phyloP scores from a whole-genome alignment of 148 eudicot species.

The Chenopodium berlandieri region DNA sequence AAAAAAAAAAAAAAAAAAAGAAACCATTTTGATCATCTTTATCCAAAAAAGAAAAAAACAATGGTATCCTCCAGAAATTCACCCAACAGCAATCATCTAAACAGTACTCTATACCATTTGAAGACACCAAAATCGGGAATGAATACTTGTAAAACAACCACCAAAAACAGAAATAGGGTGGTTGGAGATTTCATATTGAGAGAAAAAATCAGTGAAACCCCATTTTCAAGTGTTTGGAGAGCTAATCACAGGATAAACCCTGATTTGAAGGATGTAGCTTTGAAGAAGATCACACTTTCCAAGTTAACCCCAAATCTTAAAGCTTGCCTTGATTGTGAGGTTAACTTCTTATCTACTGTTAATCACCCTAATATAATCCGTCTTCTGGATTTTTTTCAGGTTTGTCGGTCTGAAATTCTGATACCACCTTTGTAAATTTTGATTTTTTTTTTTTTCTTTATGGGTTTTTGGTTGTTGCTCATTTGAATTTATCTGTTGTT shows the following conservation, averaged over 20 bases:
- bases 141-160: not conserved
- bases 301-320: conserved; percentile 37
- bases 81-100: too few species aligned
- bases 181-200: conserved; percentile 30
- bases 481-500: not conserved
- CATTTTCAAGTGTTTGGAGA: conserved; percentile 43
- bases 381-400: conserved; percentile 41
- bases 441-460: not conserved
- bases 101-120: too few species aligned
- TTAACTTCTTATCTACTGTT: conserved; percentile 42
- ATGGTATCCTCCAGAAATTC: too few species aligned
- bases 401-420: conserved; percentile 1
- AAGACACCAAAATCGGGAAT: not conserved
- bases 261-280: conserved; percentile 35
- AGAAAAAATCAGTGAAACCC: conserved; percentile 30
- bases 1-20: too few species aligned
- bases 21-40: too few species aligned
- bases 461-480: not conserved
- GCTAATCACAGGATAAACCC: conserved; percentile 30
- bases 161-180: not conserved
- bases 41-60: too few species aligned
- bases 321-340: conserved; percentile 43
- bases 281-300: conserved; percentile 38
- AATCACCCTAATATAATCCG: conserved; percentile 49
- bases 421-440: not conserved